Percentiles rank a stretch among this genome's conserved stretches.
Conservation (phyloP, 2,329 filamentous ascomycete species). For the Alternaria incomplexa region DNA sequence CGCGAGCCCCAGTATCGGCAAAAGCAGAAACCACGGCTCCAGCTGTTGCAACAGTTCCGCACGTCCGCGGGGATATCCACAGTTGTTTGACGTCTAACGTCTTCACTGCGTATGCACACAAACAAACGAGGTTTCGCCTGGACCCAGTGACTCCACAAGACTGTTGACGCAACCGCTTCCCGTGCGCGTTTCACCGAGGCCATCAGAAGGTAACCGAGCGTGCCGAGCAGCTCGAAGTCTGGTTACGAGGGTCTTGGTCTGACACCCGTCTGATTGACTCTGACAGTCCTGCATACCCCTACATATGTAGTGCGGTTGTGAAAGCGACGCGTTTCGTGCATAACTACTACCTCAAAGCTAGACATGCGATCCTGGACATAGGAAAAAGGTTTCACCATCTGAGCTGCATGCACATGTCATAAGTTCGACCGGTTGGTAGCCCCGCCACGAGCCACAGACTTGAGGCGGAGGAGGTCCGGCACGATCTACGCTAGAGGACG, state of each 20-base stretch:
- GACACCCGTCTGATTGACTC: slow-evolving; percentile 9
- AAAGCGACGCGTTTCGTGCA: slow-evolving; percentile 9
- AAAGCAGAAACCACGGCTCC: slow-evolving; percentile 1
- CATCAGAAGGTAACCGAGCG: not conserved
- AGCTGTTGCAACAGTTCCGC: slow-evolving; percentile 5
- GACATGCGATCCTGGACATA: slow-evolving; percentile 2
- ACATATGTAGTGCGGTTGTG: slow-evolving; percentile 3
- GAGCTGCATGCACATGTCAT: slow-evolving; percentile 5
- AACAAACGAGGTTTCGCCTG: slow-evolving; percentile 5
- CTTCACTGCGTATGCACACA: slow-evolving; percentile 5
- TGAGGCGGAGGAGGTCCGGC: slow-evolving; percentile 4
- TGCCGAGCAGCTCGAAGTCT: slow-evolving; percentile 1
- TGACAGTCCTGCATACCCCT: slow-evolving; percentile 8
- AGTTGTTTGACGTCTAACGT: slow-evolving; percentile 8
- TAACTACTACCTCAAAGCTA: not conserved
- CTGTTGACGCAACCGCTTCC: slow-evolving; percentile 5
- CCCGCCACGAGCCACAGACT: slow-evolving; percentile 1
- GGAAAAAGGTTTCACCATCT: not conserved
- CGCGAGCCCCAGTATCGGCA: not conserved
- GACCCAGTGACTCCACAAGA: not conserved
- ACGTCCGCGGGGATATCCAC: not conserved
- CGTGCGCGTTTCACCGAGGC: slow-evolving; percentile 5
- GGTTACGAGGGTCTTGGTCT: slow-evolving; percentile 4
- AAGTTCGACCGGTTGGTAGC: not conserved
- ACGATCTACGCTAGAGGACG: slow-evolving; percentile 6